These are phyloP conservation scores for Lachancea dasiensis DNA, from an alignment of 805 yeast species.

Conservation along the genomic window DNA sequence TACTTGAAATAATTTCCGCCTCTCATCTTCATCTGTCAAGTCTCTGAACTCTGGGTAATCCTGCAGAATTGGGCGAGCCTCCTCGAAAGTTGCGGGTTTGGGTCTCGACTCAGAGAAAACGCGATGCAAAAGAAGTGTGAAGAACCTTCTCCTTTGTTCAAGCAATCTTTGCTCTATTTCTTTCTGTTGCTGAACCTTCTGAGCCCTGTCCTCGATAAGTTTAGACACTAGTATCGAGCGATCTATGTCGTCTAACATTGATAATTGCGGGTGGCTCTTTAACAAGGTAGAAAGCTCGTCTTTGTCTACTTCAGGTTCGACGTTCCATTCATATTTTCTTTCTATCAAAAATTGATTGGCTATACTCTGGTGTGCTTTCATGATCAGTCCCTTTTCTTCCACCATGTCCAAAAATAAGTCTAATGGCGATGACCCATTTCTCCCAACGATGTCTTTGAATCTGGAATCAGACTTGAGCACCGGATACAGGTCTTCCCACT, in stretches of 20 bases:
- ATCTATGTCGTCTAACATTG: constrained; percentile 26
- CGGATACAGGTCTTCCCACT: constrained; percentile 53
- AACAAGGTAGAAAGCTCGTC: constrained; percentile 15
- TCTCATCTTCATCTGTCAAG: constrained; percentile 28
- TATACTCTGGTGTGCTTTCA: constrained; percentile 55
- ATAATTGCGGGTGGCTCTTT: constrained; percentile 19
- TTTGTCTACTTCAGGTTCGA: constrained; percentile 16
- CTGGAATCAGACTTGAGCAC: constrained; percentile 47
- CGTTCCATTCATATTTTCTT: constrained; percentile 22
- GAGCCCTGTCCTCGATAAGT: constrained; percentile 23
- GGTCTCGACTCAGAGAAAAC: constrained; percentile 21
- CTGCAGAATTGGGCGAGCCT: constrained; percentile 27
- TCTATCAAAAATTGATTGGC: constrained; percentile 46
- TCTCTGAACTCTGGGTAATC: constrained; percentile 32
- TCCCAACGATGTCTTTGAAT: constrained; percentile 60
- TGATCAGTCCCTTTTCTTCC: constrained; percentile 51
- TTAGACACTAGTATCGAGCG: constrained; percentile 26
- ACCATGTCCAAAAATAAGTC: constrained; percentile 72
- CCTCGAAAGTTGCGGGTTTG: constrained; percentile 35
- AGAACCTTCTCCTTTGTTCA: constrained; percentile 24
- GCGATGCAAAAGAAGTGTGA: constrained; percentile 21
- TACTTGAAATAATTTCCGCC: constrained; percentile 32
- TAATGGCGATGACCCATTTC: constrained; percentile 70
- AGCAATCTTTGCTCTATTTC: constrained; percentile 15
- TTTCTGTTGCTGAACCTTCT: constrained; percentile 20